Conservation (phyloP, 169 alveolate species). For the Plasmodium sp. region DNA sequence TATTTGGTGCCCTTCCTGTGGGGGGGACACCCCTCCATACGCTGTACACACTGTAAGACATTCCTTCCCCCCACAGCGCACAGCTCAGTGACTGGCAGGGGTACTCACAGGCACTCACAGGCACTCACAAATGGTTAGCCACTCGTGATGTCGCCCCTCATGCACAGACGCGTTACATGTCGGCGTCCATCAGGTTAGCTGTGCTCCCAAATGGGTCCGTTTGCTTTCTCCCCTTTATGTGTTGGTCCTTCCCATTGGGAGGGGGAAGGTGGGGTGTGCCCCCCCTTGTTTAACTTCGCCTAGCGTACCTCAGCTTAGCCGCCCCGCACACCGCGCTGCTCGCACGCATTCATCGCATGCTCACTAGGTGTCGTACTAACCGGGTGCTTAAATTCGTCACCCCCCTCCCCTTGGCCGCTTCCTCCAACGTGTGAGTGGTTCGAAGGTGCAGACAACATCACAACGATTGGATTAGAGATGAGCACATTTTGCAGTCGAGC, state of each 20-base stretch:
- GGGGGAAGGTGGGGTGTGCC: not conserved
- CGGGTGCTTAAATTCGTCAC: not conserved
- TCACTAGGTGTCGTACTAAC: not conserved
- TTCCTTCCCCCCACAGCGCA: not conserved
- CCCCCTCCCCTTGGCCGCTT: not conserved
- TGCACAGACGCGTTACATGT: not conserved
- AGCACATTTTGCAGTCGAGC: too few species aligned
- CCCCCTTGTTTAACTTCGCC: not conserved
- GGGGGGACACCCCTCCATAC: not conserved
- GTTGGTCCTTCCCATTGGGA: not conserved
- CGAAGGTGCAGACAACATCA: not conserved
- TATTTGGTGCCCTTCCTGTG: not conserved
- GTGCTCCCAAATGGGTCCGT: not conserved
- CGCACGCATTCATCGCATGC: not conserved
- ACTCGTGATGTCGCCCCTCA: not conserved
- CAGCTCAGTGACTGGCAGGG: not conserved
- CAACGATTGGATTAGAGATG: not conserved
- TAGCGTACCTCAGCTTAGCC: not conserved
- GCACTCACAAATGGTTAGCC: not conserved
- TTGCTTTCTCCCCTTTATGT: not conserved
- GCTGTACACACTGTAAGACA: not conserved
- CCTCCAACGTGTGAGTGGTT: not conserved
- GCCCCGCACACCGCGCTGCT: not conserved
- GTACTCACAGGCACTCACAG: not conserved
- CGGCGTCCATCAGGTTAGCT: not conserved